Conservation (phyloP, 345 rosid genomes). For the Eucalyptus erythrocorys region DNA sequence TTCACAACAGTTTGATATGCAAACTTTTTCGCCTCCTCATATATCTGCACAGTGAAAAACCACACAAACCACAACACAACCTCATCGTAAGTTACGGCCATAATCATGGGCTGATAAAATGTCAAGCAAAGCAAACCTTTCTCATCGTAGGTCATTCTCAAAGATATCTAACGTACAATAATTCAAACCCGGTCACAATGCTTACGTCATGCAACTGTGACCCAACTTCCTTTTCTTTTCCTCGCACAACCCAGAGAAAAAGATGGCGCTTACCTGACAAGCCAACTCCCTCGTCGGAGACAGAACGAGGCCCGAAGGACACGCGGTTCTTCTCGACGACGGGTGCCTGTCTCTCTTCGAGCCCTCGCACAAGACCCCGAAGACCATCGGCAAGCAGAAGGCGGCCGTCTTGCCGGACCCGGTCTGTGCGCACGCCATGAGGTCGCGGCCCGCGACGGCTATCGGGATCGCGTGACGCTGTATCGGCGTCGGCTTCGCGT, state of each 20-base stretch:
- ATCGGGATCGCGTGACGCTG: conserved; percentile 50
- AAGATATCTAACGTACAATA: background rate
- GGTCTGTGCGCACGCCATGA: conserved; percentile 59
- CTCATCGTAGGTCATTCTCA: background rate
- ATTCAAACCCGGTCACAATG: background rate
- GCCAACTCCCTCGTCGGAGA: conserved; percentile 53
- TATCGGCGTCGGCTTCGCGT: conserved; percentile 38
- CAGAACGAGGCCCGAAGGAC: conserved; percentile 31
- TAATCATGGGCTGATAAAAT: background rate
- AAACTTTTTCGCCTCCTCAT: conserved; percentile 41
- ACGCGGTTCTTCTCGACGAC: conserved; percentile 1
- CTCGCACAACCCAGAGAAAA: background rate
- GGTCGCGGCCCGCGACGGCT: conserved; percentile 37
- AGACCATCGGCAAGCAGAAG: conserved; percentile 38
- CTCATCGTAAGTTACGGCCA: background rate
- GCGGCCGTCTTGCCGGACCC: conserved; percentile 54
- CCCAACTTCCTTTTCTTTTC: background rate
- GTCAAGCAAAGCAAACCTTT: background rate
- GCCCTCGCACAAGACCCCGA: conserved; percentile 9
- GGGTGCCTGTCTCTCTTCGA: background rate
- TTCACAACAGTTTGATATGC: conserved; percentile 24
- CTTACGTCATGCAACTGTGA: background rate
- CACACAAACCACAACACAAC: background rate
- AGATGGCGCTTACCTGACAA: conserved; percentile 22
- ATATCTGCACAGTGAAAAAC: conserved; percentile 11